A percentile compares a stretch with the other conserved stretches of the same genome.
Evolutionary conservation across 192 early-diverging fungal genomes (phyloP).

Genomic region (Backusella westeae): DNA sequence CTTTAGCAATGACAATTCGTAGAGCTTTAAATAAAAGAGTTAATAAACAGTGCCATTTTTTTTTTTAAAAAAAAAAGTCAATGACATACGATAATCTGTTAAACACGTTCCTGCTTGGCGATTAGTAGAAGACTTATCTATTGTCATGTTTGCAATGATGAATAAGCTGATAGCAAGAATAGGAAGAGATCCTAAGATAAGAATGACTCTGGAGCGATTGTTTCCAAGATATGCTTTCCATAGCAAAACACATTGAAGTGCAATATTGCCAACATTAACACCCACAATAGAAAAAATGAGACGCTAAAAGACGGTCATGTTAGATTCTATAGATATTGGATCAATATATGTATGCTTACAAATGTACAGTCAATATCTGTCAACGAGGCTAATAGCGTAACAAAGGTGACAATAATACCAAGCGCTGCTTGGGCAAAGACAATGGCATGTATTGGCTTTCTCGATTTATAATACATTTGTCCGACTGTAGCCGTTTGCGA

Average conservation of each 20-base stretch:
- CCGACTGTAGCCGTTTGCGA: constrained; percentile 21
- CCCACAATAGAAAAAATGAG: constrained; percentile 30
- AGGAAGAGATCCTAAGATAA: constrained; percentile 15
- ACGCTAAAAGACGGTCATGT: constrained; percentile 9
- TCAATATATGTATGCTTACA: constrained; percentile 17
- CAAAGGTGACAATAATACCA: constrained; percentile 24
- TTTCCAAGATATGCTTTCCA: constrained; percentile 37
- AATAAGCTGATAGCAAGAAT: constrained; percentile 23
- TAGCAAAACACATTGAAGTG: constrained; percentile 22
- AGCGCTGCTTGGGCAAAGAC: constrained; percentile 23
- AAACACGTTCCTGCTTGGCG: constrained; percentile 12
- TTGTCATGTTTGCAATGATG: constrained; percentile 23
- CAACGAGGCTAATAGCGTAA: constrained; percentile 25
- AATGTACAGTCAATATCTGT: constrained; percentile 22
- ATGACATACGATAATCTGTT: constrained; percentile 26
- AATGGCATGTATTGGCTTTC: constrained; percentile 25
- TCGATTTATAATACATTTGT: constrained; percentile 12
- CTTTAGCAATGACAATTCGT: constrained; percentile 23
- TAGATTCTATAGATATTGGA: background rate
- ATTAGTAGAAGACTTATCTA: constrained; percentile 13
- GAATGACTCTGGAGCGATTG: constrained; percentile 25
- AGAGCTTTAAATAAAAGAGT: constrained; percentile 5
- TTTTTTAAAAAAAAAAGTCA: background rate
- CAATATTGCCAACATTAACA: constrained; percentile 30
- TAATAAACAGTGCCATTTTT: background rate